Base-by-base conservation (phyloP, 805 yeast genomes). In the Kockiozyma suomiensis region DNA sequence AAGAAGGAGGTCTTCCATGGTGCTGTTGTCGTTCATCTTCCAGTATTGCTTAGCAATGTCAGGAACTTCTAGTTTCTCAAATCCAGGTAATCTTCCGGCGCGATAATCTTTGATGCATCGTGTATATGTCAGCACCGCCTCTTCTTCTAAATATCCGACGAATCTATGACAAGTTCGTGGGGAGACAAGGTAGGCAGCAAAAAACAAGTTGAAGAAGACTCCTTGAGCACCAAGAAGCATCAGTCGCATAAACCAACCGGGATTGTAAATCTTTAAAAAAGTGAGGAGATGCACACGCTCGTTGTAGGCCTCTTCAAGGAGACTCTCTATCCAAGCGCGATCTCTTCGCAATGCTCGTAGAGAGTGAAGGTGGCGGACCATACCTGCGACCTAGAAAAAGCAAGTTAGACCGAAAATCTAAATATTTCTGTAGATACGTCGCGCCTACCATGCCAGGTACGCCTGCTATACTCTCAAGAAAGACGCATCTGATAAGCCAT, bases 131-230 rank as follows among this genome's bases (percentile, higher is more conserved):
- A 79, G 74, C 15, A 87, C 88, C 1, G 90, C 90, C 70, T 87
- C 91, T 69, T 86, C 92, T 71, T 86, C 92, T 52, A 87, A 75
- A 69, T 87, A 87, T 1, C 92, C 92, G 49, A 86, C 92, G 70
- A 86, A 86, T 61, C 92, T 75, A 66, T 87, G 92, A 68, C 91
- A 86, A 41, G 84, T 79, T 46, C 79, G 77, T 12, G 92, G 92
- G 50, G 80, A 76, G 26, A 81, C 58, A 50, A 87, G 72, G 73
- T 86, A 86, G 37, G 79, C 72, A 50, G 85, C 68, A 72, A 87
- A 86, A 76, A 87, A 86, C 37, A 80, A 50, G 72, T 86, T 86
- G 72, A 85, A 81, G 72, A 87, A 87, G 2, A 87, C 82, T 10
- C 90, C 90, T 70, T 87, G 92, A 4, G 87, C 90, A 46, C 80